Base-by-base conservation (phyloP, 495 filamentous ascomycete species). In the Neurospora terricola region DNA sequence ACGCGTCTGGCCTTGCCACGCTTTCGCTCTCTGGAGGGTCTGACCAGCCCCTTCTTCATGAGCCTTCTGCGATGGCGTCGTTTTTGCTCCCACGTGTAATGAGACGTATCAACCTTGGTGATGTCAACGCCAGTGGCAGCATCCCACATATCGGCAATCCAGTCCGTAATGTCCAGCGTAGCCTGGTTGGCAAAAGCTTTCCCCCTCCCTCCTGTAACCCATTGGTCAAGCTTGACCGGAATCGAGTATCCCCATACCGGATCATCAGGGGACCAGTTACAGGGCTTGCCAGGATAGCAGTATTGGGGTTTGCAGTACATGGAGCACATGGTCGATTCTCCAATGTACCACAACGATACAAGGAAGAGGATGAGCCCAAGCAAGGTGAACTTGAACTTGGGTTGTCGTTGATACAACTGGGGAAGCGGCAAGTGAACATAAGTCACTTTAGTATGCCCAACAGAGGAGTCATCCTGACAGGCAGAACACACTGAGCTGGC, bases 281-380 rank as follows among this genome's bases (percentile, higher is more conserved):
- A 85, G 10, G 82, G 80, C 7, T 77, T 30, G n/a, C 76, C 78
- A 0, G 89, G 77, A 11, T 80, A 81, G 72, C 85, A 87, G 81
- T 75, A 87, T 72, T 43, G 81, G 0, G 89, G 86, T 70, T 89
- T 88, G 80, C 88, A 90, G 79, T 88, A 93, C n/a, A 82, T 77
- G 59, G 83, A 84, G 77, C 88, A 90, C 85, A 91, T 88, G 12
- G 83, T 80, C 0, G 85, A 86, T 76, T 94, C 92, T 16, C 85
- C 81, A 39, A 87, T 74, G 70, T 87, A 90, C 88, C 90, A 92
- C 30, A 81, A 71, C 5, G 84, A 78, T 9, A 86, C 76, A 5
- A 89, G 68, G 14, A 89, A 73, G 10, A 83, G 73, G 5, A 86
- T 69, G 72, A 89, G 80, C 16, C 90, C 90, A 1, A 92, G 75